Conservation (phyloP, 169 alveolate genomes). For the Cryptosporidium ryanae region DNA sequence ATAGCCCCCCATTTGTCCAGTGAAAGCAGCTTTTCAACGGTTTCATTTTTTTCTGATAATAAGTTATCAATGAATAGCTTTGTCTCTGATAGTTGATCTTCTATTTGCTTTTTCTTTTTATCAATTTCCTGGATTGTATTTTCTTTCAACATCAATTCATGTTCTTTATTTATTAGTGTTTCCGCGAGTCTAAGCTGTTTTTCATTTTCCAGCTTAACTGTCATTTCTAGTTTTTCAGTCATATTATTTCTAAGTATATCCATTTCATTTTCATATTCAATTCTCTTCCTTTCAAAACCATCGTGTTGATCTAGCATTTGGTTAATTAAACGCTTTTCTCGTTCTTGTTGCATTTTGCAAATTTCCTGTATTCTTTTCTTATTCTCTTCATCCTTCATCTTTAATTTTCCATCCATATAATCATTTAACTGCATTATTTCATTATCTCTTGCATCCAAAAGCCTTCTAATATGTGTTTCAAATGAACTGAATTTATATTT, state of each 20-base stretch:
- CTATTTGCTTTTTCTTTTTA: conserved; percentile 39
- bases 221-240: conserved; percentile 47
- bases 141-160: conserved; percentile 57
- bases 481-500: conserved; percentile 57
- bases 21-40: conserved; percentile 53
- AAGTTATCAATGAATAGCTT: conserved; percentile 24
- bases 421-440: conserved; percentile 69
- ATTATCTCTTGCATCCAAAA: conserved; percentile 70
- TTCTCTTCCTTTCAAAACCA: conserved; percentile 70
- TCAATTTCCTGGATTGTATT: conserved; percentile 61
- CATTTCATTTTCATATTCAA: conserved; percentile 65
- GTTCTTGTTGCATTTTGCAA: conserved; percentile 61
- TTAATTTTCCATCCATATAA: conserved; percentile 64
- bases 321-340: conserved; percentile 50
- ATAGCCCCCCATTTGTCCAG: conserved; percentile 59
- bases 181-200: conserved; percentile 68
- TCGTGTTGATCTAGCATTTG: conserved; percentile 74
- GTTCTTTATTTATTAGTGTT: conserved; percentile 67
- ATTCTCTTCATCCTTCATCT: conserved; percentile 62
- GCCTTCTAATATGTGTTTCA: conserved; percentile 67
- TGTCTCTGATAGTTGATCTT: conserved; percentile 14
- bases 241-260: conserved; percentile 19
- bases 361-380: conserved; percentile 59
- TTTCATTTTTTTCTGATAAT: conserved; percentile 42
- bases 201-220: conserved; percentile 54